Evolutionary conservation across 306 rosid genomes (phyloP).

Genomic region (Phaseolus lunatus): DNA sequence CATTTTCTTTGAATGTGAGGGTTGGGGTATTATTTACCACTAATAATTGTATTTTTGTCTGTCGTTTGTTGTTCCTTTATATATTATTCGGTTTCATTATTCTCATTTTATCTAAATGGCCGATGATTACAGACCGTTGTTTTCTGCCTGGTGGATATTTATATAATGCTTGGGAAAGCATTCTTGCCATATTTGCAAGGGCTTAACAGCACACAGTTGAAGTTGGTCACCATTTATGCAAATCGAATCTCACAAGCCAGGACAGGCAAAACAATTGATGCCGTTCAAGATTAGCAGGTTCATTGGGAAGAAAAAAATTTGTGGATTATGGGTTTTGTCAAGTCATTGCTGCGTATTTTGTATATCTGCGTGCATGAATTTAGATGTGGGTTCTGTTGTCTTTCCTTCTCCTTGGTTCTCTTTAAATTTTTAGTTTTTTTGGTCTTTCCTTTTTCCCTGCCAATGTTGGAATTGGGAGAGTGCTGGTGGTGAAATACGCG

Average conservation of each 20-base stretch:
- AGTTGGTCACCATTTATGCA: conserved; percentile 94
- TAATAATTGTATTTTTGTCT: conserved; percentile 19
- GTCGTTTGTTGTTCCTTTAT: not conserved
- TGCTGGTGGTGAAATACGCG: conserved; percentile 61
- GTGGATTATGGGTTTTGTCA: conserved; percentile 53
- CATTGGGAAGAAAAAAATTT: conserved; percentile 38
- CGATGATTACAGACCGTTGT: conserved; percentile 89
- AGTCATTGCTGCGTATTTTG: conserved; percentile 73
- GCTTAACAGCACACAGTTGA: conserved; percentile 91
- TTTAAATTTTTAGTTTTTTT: conserved; percentile 42
- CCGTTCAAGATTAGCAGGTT: conserved; percentile 62
- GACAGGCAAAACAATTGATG: conserved; percentile 73
- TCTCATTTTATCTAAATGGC: conserved; percentile 44
- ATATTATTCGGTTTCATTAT: conserved; percentile 10
- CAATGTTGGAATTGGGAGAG: conserved; percentile 55
- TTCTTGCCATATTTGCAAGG: conserved; percentile 96
- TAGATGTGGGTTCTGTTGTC: conserved; percentile 50
- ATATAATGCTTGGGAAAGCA: conserved; percentile 97
- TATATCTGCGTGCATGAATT: conserved; percentile 86
- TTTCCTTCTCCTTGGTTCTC: conserved; percentile 35
- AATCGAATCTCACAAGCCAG: conserved; percentile 98
- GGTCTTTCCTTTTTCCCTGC: conserved; percentile 38
- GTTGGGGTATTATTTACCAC: not conserved
- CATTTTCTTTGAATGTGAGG: conserved; percentile 28
- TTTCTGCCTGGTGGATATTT: conserved; percentile 96